These are phyloP conservation scores for Cryptococcus sp. DNA, from an alignment of 1,284 basidiomycete species.

Conservation along the genomic window DNA sequence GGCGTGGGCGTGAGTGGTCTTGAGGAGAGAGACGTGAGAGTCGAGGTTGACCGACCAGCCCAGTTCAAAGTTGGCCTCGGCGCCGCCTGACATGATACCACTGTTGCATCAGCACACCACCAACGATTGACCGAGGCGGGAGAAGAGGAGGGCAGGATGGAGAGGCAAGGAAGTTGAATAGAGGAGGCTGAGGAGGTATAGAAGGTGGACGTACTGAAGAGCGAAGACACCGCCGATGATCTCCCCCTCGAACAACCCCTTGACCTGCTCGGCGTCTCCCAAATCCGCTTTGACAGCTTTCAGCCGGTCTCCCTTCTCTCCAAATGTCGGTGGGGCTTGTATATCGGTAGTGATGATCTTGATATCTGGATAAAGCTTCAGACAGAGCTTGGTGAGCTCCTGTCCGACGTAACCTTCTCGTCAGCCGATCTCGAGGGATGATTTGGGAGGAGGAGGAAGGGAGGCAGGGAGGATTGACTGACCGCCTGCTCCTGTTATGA, in stretches of 20 bases:
- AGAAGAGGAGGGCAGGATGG: no score
- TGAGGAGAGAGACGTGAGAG: conserved; percentile 54
- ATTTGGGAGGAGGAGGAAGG: background rate
- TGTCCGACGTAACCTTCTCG: conserved; percentile 45
- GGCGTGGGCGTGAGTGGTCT: conserved; percentile 50
- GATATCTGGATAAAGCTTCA: conserved; percentile 49
- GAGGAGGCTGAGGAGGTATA: no score
- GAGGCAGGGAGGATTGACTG: conserved; percentile 15
- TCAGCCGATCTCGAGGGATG: background rate
- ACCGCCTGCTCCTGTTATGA: conserved; percentile 59
- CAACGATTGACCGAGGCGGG: no score
- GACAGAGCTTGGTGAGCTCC: conserved; percentile 45
- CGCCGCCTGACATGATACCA: conserved; percentile 64
- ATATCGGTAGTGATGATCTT: conserved; percentile 57
- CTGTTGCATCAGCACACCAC: conserved; percentile 13
- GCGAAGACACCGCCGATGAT: conserved; percentile 44
- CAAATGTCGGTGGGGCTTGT: conserved; percentile 50
- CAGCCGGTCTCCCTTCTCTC: conserved; percentile 40
- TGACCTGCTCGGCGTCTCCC: conserved; percentile 38
- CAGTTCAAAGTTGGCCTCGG: conserved; percentile 60
- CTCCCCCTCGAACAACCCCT: conserved; percentile 46
- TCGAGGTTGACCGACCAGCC: conserved; percentile 59
- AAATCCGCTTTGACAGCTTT: conserved; percentile 22
- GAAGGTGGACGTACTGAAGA: conserved; percentile 34
- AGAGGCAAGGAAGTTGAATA: no score